Base-by-base conservation (phyloP, 164 flowering plant species). In the Saururus chinensis region DNA sequence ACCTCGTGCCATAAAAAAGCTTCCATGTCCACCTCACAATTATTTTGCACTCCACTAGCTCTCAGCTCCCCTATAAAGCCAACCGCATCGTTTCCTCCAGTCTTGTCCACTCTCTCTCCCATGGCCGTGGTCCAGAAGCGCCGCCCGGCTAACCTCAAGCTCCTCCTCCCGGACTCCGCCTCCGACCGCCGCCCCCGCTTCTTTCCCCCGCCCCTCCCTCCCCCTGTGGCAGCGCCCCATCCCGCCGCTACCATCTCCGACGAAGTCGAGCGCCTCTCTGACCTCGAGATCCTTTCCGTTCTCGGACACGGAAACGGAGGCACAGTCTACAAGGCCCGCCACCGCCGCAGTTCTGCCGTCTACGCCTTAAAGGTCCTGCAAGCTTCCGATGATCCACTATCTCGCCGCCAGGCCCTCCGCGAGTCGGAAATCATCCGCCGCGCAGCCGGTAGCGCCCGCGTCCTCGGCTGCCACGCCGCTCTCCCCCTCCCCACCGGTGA, bases 241-340 rank as follows among this genome's bases (percentile, higher is more conserved):
- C 57, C 54, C 4, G 14, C 60, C 23, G 12, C 62, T 56, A 6
- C 57, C 54, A 22, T 17, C 2, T 45, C 67, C 26, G 56, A 26
- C 58, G 66, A 62, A 53, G 42, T 62, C 66, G 70, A 66, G 13
- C 59, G 70, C 51, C 64, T 74, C 63, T 57, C 71, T 9, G 76
- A 74, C 24, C 73, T 81, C 56, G 89, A 84, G 40, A 81, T 71
- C 54, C 71, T 82, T 11, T 64, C 71, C 7, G 88, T 82, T 22
- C 82, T 88, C 57, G 92, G 92, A 59, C 82, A 81, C 69, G 96
- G 92, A 1, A 88, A 84, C 71, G 87, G 96, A 9, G 96, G 96
- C 40, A 88, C 86, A 0, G 96, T 88, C 67, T 88, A 85, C 73
- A 80, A 86, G 64, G 92, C 82, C 35, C 80, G 76, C 19, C 85